Percentiles rank a stretch among this genome's conserved stretches.
Conservation (phyloP, 495 filamentous ascomycete species). For the Lophiotrema nucula region DNA sequence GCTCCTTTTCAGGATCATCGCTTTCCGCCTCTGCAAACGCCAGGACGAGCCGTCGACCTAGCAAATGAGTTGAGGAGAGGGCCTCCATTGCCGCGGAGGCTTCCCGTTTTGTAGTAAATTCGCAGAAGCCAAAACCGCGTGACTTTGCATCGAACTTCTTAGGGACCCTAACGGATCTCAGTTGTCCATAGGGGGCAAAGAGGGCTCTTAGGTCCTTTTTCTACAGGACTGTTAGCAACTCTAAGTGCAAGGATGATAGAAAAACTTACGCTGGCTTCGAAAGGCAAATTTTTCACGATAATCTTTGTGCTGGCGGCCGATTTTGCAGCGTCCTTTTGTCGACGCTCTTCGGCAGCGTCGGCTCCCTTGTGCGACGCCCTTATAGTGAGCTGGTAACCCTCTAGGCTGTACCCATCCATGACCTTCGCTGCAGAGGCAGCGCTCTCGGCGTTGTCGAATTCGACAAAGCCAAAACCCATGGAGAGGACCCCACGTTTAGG, state of each 20-base stretch:
- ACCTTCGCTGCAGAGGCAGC: slow-evolving; percentile 73
- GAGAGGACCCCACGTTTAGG: slow-evolving; percentile 65
- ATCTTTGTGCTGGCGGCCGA: slow-evolving; percentile 81
- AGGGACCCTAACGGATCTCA: slow-evolving; percentile 87
- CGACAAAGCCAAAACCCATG: slow-evolving; percentile 68
- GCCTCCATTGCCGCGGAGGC: slow-evolving; percentile 91
- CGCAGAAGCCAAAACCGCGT: slow-evolving; percentile 94
- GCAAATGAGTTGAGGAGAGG: slow-evolving; percentile 86
- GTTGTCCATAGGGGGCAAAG: slow-evolving; percentile 84
- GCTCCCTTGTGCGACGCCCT: slow-evolving; percentile 78
- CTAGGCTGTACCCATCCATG: slow-evolving; percentile 85
- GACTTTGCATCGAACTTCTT: slow-evolving; percentile 87
- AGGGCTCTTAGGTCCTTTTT: slow-evolving; percentile 87
- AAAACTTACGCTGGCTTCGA: slow-evolving; percentile 64
- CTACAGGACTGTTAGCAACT: slow-evolving; percentile 2
- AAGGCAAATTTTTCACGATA: slow-evolving; percentile 97
- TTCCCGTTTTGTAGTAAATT: slow-evolving; percentile 88
- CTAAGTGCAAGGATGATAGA: neutral
- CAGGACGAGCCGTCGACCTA: slow-evolving; percentile 82
- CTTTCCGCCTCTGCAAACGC: slow-evolving; percentile 85
- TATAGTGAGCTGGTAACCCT: slow-evolving; percentile 79
- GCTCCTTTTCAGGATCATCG: slow-evolving; percentile 89
- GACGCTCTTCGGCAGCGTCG: slow-evolving; percentile 82
- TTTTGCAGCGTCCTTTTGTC: slow-evolving; percentile 76
- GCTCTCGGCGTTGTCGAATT: slow-evolving; percentile 74